Percentiles rank a stretch among this genome's conserved stretches.
Evolutionary conservation across 768 basidiomycete species (phyloP).

Genomic region (Mycena galericulata): DNA sequence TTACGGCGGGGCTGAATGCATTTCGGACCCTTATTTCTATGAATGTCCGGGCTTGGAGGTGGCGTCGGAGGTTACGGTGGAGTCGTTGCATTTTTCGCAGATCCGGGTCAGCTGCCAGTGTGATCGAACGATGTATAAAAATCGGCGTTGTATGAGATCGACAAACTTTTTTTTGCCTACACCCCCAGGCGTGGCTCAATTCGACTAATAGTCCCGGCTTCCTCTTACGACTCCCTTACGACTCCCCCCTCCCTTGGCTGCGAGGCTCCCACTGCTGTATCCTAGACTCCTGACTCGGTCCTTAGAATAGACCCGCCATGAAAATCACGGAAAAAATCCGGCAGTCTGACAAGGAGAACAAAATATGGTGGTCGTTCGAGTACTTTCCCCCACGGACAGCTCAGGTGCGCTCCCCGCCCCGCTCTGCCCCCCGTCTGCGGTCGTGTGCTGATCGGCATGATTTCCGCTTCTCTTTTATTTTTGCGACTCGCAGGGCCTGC

Average conservation of each 20-base stretch:
- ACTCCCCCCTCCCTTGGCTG: neutral
- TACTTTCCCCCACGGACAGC: constrained; percentile 97
- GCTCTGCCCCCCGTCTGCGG: neutral
- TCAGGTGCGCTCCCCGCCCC: constrained; percentile 66
- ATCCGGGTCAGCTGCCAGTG: neutral
- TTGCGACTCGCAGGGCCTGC: constrained; percentile 70
- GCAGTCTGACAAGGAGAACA: constrained; percentile 85
- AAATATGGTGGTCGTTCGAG: constrained; percentile 98
- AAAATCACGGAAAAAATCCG: constrained; percentile 96
- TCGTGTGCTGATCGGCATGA: constrained; percentile 17
- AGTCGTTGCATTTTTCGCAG: neutral
- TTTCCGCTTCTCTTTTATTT: no score
- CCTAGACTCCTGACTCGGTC: no score
- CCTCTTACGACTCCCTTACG: constrained; percentile 24
- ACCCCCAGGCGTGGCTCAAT: no score
- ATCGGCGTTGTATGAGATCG: no score
- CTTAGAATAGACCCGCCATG: constrained; percentile 61
- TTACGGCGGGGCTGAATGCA: no score
- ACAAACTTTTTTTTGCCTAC: no score
- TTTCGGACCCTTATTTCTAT: no score
- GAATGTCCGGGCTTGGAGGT: neutral
- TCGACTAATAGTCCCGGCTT: constrained; percentile 38
- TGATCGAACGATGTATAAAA: constrained; percentile 21
- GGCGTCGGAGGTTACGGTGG: neutral
- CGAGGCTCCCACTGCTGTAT: no score